Evolutionary conservation across 225 moss, liverwort and hornwort genomes (phyloP).

Genomic region (Takakia lepidozioides): DNA sequence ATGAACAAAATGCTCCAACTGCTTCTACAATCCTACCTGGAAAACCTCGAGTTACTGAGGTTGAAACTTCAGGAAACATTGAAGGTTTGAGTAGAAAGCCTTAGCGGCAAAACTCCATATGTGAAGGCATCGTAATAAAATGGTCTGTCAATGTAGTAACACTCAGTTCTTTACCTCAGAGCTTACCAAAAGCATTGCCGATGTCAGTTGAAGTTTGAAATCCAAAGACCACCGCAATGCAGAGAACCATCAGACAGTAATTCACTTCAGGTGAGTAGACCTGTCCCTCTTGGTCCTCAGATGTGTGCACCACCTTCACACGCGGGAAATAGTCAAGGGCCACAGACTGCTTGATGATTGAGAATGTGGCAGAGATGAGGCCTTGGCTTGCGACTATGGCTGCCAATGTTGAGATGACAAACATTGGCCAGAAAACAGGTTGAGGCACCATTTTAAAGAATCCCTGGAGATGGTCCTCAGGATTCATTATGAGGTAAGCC

Average conservation of each 20-base stretch:
- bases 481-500: conserved; percentile 71
- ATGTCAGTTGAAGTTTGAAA: conserved; percentile 48
- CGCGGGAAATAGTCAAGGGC: conserved; percentile 79
- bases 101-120: too few relatives aligned
- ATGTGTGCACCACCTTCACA: conserved; percentile 76
- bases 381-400: conserved; percentile 87
- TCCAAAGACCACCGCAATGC: conserved; percentile 64
- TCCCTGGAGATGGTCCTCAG: conserved; percentile 49
- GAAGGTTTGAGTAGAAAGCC: too few relatives aligned
- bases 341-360: conserved; percentile 69
- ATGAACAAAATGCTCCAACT: too few relatives aligned
- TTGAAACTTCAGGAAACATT: too few relatives aligned
- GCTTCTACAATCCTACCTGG: too few relatives aligned
- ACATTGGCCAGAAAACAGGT: conserved; percentile 77
- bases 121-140: too few relatives aligned
- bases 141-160: too few relatives aligned
- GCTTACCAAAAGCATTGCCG: conserved; percentile 82
- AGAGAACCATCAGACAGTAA: conserved; percentile 65
- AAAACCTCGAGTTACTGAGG: too few relatives aligned
- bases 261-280: conserved; percentile 85
- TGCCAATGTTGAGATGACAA: conserved; percentile 56
- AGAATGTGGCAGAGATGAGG: conserved; percentile 84
- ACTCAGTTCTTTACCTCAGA: too few relatives aligned
- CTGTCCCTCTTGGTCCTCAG: conserved; percentile 67
- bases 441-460: conserved; percentile 68